phyloP scores from a whole-genome alignment of 208 protist species.

The Giardia muris region DNA sequence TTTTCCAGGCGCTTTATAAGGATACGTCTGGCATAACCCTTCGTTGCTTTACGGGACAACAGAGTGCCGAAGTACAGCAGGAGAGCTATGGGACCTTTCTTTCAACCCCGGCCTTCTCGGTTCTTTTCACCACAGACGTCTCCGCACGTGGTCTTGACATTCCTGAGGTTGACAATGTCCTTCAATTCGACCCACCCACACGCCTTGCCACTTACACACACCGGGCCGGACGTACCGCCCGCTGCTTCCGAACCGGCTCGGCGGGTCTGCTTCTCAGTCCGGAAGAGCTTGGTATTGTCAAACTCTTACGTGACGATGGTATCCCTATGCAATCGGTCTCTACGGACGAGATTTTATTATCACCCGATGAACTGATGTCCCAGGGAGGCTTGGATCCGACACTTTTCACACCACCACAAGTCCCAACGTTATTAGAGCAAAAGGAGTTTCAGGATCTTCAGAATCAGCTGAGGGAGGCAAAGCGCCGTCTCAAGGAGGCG shows the following conservation, averaged over 20 bases:
- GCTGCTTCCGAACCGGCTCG: background rate
- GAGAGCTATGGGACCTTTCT: background rate
- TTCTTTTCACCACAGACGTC: conserved; percentile 62
- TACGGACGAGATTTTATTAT: background rate
- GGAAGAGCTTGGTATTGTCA: background rate
- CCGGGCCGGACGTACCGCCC: conserved; percentile 37
- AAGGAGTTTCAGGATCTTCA: background rate
- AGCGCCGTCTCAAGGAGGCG: background rate
- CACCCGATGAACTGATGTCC: too few species aligned
- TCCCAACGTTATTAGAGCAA: background rate
- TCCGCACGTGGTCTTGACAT: conserved; percentile 63
- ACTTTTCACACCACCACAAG: background rate
- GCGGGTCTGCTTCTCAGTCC: background rate
- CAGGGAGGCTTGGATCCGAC: too few species aligned
- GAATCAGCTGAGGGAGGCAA: background rate
- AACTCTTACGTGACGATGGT: background rate
- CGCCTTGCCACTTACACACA: conserved; percentile 60
- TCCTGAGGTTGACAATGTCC: conserved; percentile 60
- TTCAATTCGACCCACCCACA: conserved; percentile 52
- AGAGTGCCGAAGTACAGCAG: background rate
- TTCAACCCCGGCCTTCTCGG: background rate
- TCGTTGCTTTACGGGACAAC: background rate
- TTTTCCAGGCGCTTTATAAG: background rate
- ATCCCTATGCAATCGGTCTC: background rate
- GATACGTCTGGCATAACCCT: background rate